These are phyloP conservation scores for Picea sitchensis DNA, from an alignment of 75 land plant genomes.

Conservation along the genomic window DNA sequence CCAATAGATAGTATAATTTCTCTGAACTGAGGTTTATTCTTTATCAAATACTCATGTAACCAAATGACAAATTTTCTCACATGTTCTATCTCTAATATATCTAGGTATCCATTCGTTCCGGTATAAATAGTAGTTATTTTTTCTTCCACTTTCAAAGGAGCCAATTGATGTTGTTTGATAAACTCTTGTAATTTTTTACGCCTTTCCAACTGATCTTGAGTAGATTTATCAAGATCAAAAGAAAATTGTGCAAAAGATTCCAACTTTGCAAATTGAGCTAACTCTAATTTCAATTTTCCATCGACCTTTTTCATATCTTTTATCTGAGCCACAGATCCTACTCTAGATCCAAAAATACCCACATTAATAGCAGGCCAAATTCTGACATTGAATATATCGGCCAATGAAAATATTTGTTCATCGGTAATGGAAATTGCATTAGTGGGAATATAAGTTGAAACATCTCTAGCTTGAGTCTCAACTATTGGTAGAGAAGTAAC, in stretches of 20 bases:
- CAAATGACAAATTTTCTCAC: neutral
- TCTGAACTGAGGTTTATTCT: no score
- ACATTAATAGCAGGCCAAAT: neutral
- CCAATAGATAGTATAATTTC: no score
- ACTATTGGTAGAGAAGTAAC: neutral
- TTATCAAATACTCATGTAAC: no score
- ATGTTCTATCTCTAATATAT: neutral
- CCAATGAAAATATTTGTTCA: neutral
- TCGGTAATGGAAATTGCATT: neutral
- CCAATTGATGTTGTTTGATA: neutral
- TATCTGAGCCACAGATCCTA: neutral
- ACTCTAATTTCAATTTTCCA: conserved; percentile 3
- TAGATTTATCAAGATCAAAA: neutral
- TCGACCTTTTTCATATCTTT: neutral
- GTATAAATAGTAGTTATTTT: conserved; percentile 6
- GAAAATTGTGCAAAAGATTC: neutral
- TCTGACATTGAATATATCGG: neutral
- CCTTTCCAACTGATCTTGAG: neutral
- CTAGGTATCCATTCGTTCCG: neutral
- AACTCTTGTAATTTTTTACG: neutral
- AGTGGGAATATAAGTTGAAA: neutral
- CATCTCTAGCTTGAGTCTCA: neutral
- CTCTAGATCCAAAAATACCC: neutral
- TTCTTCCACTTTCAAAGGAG: neutral
- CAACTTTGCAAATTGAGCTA: neutral